phyloP scores from a whole-genome alignment of 441 rosid genomes.

The Populus hybrid region DNA sequence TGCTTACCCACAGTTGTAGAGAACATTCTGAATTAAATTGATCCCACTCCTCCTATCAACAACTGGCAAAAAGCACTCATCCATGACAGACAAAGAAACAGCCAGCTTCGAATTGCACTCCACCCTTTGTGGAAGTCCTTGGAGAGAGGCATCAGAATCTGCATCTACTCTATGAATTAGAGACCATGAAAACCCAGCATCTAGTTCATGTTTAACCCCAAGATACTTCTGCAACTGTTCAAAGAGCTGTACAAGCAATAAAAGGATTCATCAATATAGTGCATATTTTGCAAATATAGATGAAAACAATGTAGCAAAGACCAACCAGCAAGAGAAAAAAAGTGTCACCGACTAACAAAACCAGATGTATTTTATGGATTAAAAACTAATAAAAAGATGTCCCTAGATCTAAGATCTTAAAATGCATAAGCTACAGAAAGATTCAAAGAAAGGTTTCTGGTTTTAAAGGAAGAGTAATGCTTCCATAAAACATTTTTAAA shows the following conservation, averaged over 20 bases:
- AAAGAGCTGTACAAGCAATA: conserved; percentile 57
- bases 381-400: neutral
- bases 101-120: conserved; percentile 95
- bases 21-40: conserved; percentile 71
- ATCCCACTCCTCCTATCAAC: too few species aligned
- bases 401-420: neutral
- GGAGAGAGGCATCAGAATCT: conserved; percentile 44
- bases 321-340: neutral
- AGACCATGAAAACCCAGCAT: conserved; percentile 92
- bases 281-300: neutral
- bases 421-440: neutral
- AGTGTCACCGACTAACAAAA: neutral
- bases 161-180: conserved; percentile 63
- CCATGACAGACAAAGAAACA: conserved; percentile 87
- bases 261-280: conserved; percentile 16
- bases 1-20: conserved; percentile 84
- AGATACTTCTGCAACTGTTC: conserved; percentile 74
- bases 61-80: conserved; percentile 94
- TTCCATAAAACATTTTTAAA: neutral
- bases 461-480: neutral
- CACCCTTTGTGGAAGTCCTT: conserved; percentile 61
- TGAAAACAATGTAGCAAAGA: neutral
- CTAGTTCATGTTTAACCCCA: conserved; percentile 81
- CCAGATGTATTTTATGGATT: neutral
- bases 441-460: neutral